Base-by-base conservation (phyloP, 257 asterid genomes). In the Sherardia arvensis region DNA sequence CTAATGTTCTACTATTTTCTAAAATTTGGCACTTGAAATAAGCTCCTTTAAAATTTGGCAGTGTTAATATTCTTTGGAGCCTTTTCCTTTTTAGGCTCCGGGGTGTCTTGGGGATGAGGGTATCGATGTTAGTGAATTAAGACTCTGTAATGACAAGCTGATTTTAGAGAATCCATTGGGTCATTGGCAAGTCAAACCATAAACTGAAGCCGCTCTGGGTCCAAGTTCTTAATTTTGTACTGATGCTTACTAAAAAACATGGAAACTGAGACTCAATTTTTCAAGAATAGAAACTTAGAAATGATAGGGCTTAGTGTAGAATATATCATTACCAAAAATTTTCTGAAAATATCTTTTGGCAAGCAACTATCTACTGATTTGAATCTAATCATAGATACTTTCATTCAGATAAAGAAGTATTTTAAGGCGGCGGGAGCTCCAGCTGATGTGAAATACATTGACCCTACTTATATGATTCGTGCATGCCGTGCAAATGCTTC, bases 401-500 rank as follows among this genome's bases (percentile, higher is more conserved):
- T 61, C 45, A 47, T 65, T 55, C 87, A 92, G 99, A 77, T 73
- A 20, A 89, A 89, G 72, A 89, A 85, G 77, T 85, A 75, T 70
- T 92, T 92, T 55, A 92, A 85, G 72, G 97, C 66, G 73, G 55
- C 70, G 3, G 99, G 91, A 59, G 74, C 68, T 71, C 85, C 95
- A 54, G 97, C 88, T 64, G 97, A 87, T 65, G 93, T 87, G 69
- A 92, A 92, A 73, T 92, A 87, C 80, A 92, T 92, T 8, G 97
- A 92, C 77, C 99, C 99, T 18, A 89, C 97, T 54, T 92, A 92
- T 77, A 92, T 92, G 97, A 89, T 92, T 73, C 96, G 99, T 25
- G 99, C 97, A 54, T 87, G 99, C 73, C 95, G 96, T 71, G 99
- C 99, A 77, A 92, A 89, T 74, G 99, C 97, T 65, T 89, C 99